Evolutionary conservation across 768 basidiomycete genomes (phyloP).

Genomic region (Suillus placidus): DNA sequence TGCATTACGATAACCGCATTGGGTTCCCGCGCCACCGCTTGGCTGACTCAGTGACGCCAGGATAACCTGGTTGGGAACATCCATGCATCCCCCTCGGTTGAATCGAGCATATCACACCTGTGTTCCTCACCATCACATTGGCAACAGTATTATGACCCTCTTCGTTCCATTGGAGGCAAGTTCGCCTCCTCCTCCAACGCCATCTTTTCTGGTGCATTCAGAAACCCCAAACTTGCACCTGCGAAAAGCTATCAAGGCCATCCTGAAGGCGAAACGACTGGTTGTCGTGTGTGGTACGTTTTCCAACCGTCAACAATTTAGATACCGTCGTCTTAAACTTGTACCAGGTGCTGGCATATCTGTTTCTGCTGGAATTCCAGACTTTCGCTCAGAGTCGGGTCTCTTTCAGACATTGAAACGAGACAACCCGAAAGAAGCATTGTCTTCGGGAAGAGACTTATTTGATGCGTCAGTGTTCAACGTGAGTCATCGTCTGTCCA

Average conservation of each 20-base stretch:
- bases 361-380: slow-evolving; percentile 85
- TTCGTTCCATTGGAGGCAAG: slow-evolving; percentile 60
- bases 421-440: slow-evolving; percentile 71
- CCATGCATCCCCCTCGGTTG: slow-evolving; percentile 18
- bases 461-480: slow-evolving; percentile 91
- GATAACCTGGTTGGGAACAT: slow-evolving; percentile 18
- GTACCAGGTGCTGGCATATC: slow-evolving; percentile 83
- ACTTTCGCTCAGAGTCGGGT: slow-evolving; percentile 82
- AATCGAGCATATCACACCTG: slow-evolving; percentile 20
- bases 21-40: slow-evolving; percentile 36
- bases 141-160: slow-evolving; percentile 54
- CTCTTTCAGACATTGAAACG: slow-evolving; percentile 78
- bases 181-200: slow-evolving; percentile 49
- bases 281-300: slow-evolving; percentile 85
- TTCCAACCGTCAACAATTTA: slow-evolving; percentile 15
- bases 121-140: slow-evolving; percentile 27
- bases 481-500: slow-evolving; percentile 46
- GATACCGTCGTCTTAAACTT: slow-evolving; percentile 11
- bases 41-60: slow-evolving; percentile 6
- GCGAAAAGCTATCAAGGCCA: slow-evolving; percentile 59
- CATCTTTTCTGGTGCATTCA: slow-evolving; percentile 57
- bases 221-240: slow-evolving; percentile 50
- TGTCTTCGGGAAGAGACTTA: slow-evolving; percentile 81
- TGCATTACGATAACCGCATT: background rate
- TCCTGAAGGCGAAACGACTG: slow-evolving; percentile 78